Percentiles rank a stretch among this genome's conserved stretches.
Conservation (phyloP, 2,329 filamentous ascomycete species). For the Penicillium italicum region DNA sequence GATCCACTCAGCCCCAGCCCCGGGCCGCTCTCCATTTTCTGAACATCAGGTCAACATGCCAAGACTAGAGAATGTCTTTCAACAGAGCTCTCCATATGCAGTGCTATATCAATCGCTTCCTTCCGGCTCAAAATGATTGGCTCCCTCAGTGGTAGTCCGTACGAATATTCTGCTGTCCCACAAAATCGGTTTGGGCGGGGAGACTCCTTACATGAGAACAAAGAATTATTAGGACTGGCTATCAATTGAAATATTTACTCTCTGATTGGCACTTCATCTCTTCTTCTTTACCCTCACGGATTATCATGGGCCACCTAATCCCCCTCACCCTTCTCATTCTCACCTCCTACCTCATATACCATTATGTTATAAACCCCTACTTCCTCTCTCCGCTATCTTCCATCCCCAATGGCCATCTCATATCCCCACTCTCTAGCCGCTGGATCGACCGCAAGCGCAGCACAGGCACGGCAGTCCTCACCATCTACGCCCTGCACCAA, state of each 20-base stretch:
- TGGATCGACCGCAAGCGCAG: conserved; percentile 63
- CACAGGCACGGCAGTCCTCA: conserved; percentile 54
- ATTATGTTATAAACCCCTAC: conserved; percentile 25
- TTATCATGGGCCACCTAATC: conserved; percentile 8
- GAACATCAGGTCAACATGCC: background rate
- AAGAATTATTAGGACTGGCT: background rate
- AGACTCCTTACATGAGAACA: background rate
- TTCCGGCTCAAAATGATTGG: background rate
- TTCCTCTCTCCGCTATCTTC: conserved; percentile 57
- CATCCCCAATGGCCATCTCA: conserved; percentile 63
- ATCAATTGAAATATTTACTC: background rate
- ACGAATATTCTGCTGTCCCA: background rate
- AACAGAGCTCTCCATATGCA: background rate
- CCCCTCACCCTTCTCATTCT: conserved; percentile 12
- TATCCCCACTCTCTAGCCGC: conserved; percentile 54
- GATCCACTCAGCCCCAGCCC: no score
- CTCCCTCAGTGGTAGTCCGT: background rate
- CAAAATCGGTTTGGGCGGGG: background rate
- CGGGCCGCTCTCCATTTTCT: no score
- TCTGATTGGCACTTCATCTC: conserved; percentile 3
- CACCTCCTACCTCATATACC: conserved; percentile 16
- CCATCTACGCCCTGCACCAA: conserved; percentile 54
- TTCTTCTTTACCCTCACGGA: background rate
- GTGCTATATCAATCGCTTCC: background rate
- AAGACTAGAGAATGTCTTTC: background rate